Base-by-base conservation (phyloP, 768 basidiomycete genomes). In the Leccinum pellstonianum region DNA sequence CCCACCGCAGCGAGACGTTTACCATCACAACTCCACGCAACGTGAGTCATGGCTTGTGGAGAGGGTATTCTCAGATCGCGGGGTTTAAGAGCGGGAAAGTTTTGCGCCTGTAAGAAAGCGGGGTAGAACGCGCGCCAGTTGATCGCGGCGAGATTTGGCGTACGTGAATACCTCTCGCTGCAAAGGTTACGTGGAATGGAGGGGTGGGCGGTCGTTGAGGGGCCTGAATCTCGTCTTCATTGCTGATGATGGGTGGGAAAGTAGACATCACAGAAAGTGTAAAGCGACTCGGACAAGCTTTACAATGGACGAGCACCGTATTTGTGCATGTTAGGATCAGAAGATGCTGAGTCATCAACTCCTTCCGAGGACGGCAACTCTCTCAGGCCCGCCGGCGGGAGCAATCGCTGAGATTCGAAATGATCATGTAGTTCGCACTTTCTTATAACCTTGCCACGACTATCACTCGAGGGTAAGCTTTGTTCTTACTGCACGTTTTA, bases 1-100 rank as follows among this genome's bases (percentile, higher is more conserved):
- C 91, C 91, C 8, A 89, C 90, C n/a, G 85, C 89, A 2, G 88
- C 88, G 14, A 93, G 77, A 58, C 87, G 87, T 76, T 86, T 86
- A 17, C 91, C 91, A 67, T 93, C 91, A 66, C 90, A 91, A 65
- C 80, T 92, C 90, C 90, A 93, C 0, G 89, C 87, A 55, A 92
- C 85, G 68, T 90, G 88, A 49, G 80, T 88, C 78, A 91, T 88
- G 1, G 73, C 72, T 65, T 88, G 86, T 17, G 82, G 72, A 52
- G 83, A 86, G 4, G 85, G 76, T 57, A 89, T 82, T 23, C 86
- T 83, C 58, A 87, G 81, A 69, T 91, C 88, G 69, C 89, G 82
- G 6, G 90, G 89, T 67, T 87, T 86, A 70, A 90, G 90, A 3
- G 90, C 87, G 59, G 89, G 86, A 72, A 91, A 92, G 19, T 81